Percentiles rank a stretch among this genome's conserved stretches.
phyloP scores from a whole-genome alignment of 352 stramenopile genomes.

The Phytophthora tubulina region DNA sequence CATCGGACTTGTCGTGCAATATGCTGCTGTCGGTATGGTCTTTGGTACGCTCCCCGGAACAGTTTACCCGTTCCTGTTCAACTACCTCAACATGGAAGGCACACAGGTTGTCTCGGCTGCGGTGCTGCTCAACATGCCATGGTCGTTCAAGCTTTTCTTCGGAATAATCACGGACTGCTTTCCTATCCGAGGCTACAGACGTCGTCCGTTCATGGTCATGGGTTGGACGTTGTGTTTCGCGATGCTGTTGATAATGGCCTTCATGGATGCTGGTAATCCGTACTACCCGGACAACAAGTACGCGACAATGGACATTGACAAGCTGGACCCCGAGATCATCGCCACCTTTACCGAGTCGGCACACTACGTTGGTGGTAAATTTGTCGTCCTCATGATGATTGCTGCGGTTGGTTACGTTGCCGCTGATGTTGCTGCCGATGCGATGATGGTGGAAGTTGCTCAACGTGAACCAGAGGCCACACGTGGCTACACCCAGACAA shows the following conservation, averaged over 20 bases:
- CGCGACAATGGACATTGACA: slow-evolving; percentile 29
- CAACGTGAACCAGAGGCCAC: slow-evolving; percentile 46
- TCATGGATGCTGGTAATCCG: slow-evolving; percentile 40
- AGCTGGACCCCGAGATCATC: slow-evolving; percentile 34
- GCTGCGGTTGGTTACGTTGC: slow-evolving; percentile 53
- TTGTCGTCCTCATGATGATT: slow-evolving; percentile 63
- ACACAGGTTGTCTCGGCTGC: slow-evolving; percentile 51
- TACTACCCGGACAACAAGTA: slow-evolving; percentile 55
- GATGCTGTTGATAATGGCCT: slow-evolving; percentile 58
- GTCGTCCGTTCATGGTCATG: slow-evolving; percentile 69
- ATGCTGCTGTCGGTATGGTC: slow-evolving; percentile 52
- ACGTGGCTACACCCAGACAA: slow-evolving; percentile 44
- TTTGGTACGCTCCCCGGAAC: slow-evolving; percentile 51
- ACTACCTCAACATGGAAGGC: slow-evolving; percentile 63
- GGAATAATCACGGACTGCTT: slow-evolving; percentile 60
- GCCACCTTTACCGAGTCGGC: slow-evolving; percentile 46
- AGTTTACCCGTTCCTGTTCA: slow-evolving; percentile 59
- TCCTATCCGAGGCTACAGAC: slow-evolving; percentile 60
- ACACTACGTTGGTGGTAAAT: slow-evolving; percentile 46
- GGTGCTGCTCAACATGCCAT: slow-evolving; percentile 54
- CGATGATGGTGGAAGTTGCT: slow-evolving; percentile 54
- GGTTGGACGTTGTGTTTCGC: slow-evolving; percentile 56
- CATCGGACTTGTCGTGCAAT: slow-evolving; percentile 56
- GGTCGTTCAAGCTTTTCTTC: slow-evolving; percentile 72
- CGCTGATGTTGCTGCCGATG: slow-evolving; percentile 55